Evolutionary conservation across 2,329 filamentous ascomycete species (phyloP), one percentile per base, ranked within the genome.

Genomic region (Cordyceps militaris): DNA sequence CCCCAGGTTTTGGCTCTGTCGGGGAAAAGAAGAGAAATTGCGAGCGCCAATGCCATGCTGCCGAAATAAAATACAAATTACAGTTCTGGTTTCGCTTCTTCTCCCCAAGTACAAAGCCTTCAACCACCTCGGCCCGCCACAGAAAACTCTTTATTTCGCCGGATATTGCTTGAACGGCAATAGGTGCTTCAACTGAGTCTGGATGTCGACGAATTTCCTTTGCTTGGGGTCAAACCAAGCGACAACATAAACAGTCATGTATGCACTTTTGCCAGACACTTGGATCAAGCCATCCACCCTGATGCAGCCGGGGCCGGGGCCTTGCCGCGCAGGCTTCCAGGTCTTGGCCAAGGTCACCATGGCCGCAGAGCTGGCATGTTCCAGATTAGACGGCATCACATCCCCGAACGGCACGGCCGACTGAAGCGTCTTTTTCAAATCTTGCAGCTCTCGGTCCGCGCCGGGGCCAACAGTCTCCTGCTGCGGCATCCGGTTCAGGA

Each of bases 171-270:
- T 75, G n/a, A 70, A 62, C 58, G 73, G 74, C 58, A 78, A 63
- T 60, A 74, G 36, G 40, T 77, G 73, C 63, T 75, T 74, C 19
- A 80, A 63, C n/a, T 68, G 65, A 47, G 78, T 71, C 44, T 79
- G 65, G 14, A 73, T 67, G 30, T 65, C 65, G 60, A 70, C 73
- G 53, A 74, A 81, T 47, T 69, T 71, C 60, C 74, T 73, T 42
- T 74, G 76, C 66, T 81, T 79, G 1, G 82, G 81, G 64, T 85
- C 76, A 68, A 80, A 86, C 67, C 76, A 82, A 2, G 74, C 78
- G 11, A 69, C 59, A 2, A 81, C 80, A 59, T 83, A 78, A 13
- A 84, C 70, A 2, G 76, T 74, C 56, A 84, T 65, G 51, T 72
- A 71, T 1, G 75, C 75, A 23, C 69, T 74, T 2, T 76, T 66